Evolutionary conservation across 352 stramenopile species (phyloP), one percentile per base, ranked within the genome.

Genomic region (Globisporangium recalcitrans): DNA sequence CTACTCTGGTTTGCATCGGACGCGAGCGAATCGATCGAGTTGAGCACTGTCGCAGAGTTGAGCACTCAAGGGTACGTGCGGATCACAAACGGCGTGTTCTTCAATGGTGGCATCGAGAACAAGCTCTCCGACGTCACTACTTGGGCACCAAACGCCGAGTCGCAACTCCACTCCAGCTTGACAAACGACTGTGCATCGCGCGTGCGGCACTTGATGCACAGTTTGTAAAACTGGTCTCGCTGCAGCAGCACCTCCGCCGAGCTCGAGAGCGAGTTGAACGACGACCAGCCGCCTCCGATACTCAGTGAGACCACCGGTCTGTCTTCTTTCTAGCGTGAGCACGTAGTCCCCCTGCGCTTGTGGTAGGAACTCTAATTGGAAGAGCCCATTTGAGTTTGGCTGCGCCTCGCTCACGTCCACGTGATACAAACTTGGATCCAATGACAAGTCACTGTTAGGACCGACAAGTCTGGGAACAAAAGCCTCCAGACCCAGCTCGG

Each of bases 341-440:
- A 71, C 62, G 65, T 98, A 97, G 10, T 63, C 58, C 8, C 95
- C 96, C 29, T 90, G 84, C 4, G 89, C 55, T 27, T 82, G 77
- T 5, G 93, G 87, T 19, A 85, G 58, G 53, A 98, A 98, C 3
- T 58, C 68, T 2, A 97, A 65, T 1, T 68, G 58, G 52, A 98
- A 98, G 13, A 79, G 72, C 8, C 92, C 95, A 55, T 98, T 87
- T 0, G 87, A 96, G 72, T 96, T 96, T 21, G 82, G 85, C 11
- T 71, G 55, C 21, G 65, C 63, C 58, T 90, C 77, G 0, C 60
- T 75, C 7, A 94, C 70, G 13, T 61, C 73, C 3, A 95, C 73
- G 0, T 58, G 62, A 44, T 92, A 84, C 1, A 22, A 22, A 38
- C 67, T 0, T 1, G 8, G n/a, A n/a, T n/a, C n/a, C n/a, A n/a